Base-by-base conservation (phyloP, 331 rosid genomes). In the Phaseolus coccineus region DNA sequence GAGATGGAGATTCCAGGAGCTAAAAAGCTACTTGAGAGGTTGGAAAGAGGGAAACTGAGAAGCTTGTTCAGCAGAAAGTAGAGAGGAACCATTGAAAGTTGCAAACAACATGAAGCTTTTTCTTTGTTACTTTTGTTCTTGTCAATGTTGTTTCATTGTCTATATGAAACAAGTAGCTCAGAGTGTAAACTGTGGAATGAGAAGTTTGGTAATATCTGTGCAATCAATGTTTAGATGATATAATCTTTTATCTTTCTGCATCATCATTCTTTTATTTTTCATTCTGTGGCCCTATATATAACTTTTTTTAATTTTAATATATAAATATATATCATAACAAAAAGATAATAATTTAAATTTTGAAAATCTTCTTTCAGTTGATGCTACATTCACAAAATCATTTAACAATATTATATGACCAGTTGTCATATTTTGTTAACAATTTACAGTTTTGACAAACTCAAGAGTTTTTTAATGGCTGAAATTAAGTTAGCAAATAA, bases 1-100 rank as follows among this genome's bases (percentile, higher is more conserved):
- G 99, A 93, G 81, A 96, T 93, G 97, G 99, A 96, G 10, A 82
- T 89, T 64, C 92, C 94, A 1, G 99, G 99, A 44, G 92, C 98
- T 16, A 93, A 90, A 80, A 96, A 91, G 90, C 85, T 96, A 33
- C 94, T 89, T 39, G 97, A 93, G 80, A 59, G 89, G 61, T 77
- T 96, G 87, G 98, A 90, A 81, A 90, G 97, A 85, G 99, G 99
- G 68, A 93, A 88, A 83, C 22, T 96, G 83, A 90, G 90, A 76
- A 96, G 94, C 76, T 86, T 96, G 82, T 91, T 96, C 87, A 85
- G 87, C 65, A 90, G 91, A 81, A 96, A 86, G 67, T 95, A 89
- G 86, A 89, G 86, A 74, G 77, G 68, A 64, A 71, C 25, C 11
- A 53, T 39, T 72, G 56, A 15, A 25, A 33, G 65, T 64, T 73